Conservation (phyloP, 2,329 filamentous ascomycete genomes). For the Scytalidium lignicola region DNA sequence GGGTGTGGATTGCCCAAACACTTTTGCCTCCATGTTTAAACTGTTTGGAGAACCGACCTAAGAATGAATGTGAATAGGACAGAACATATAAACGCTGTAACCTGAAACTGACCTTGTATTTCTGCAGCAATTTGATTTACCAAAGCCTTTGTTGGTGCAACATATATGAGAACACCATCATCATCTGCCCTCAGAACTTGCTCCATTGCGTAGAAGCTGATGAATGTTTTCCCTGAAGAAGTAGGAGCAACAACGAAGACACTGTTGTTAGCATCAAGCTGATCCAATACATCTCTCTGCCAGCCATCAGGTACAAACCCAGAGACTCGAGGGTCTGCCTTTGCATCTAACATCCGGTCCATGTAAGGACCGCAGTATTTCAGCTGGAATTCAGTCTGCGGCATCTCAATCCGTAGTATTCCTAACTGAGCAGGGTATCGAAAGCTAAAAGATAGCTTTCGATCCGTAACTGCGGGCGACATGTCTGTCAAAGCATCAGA, state of each 20-base stretch:
- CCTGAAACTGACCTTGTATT: slow-evolving; percentile 51
- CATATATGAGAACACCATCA: slow-evolving; percentile 69
- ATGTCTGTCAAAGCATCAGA: slow-evolving; percentile 23
- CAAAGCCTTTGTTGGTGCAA: slow-evolving; percentile 75
- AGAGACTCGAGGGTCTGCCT: slow-evolving; percentile 59
- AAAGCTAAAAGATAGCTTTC: slow-evolving; percentile 40
- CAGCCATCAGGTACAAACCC: slow-evolving; percentile 70
- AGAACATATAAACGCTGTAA: no score
- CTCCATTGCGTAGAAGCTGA: slow-evolving; percentile 80
- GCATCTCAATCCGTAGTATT: slow-evolving; percentile 27
- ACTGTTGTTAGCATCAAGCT: slow-evolving; percentile 64
- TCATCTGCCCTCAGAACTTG: slow-evolving; percentile 64
- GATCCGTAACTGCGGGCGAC: slow-evolving; percentile 22
- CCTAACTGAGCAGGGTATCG: slow-evolving; percentile 29
- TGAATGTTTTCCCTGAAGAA: slow-evolving; percentile 77
- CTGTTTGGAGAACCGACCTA: slow-evolving; percentile 59
- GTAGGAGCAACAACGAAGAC: slow-evolving; percentile 74
- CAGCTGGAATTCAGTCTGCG: slow-evolving; percentile 59
- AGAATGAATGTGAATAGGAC: no score
- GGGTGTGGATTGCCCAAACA: slow-evolving; percentile 74
- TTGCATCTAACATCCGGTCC: slow-evolving; percentile 67
- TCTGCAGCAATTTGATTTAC: slow-evolving; percentile 82
- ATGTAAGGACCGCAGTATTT: slow-evolving; percentile 67
- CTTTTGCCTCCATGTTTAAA: slow-evolving; percentile 54
- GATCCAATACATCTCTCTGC: slow-evolving; percentile 70